Evolutionary conservation across 2,329 filamentous ascomycete genomes (phyloP), one percentile per base, ranked within the genome.

Genomic region (Mycocentrospora acerina): DNA sequence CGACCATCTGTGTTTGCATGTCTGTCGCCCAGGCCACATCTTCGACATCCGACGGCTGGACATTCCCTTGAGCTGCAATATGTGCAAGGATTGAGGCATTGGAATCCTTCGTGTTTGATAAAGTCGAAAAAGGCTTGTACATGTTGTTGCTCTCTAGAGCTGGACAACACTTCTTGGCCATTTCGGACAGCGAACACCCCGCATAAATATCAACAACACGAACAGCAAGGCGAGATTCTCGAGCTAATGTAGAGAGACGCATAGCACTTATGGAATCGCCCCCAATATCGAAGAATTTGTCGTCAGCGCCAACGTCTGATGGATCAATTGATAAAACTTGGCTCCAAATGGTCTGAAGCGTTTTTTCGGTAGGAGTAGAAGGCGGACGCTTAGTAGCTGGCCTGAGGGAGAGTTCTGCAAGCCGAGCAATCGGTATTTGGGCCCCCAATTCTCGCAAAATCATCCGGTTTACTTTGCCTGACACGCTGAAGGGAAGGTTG

Each of bases 301-400:
- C 48, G 22, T 55, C 42, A 7, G 31, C 32, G 3, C 43, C 31
- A 31, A 58, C 48, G 4, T 32, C 25, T 8, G 14, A 32, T 6
- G 27, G 14, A 3, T 44, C 37, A 12, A 53, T 32, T 10, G 37
- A 29, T 7, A 53, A 40, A 10, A 57, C 24, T 13, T 42, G 29
- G 4, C 42, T 44, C 43, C 54, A 52, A 6, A 53, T 31, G 52
- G 0, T 59, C 62, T 0, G 53, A 53, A 3, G 55, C 46, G 27
- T 58, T 52, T 18, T 59, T 51, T 78, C 83, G 84, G 38, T 62
- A 53, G 1, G 55, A 46, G 2, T 57, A 42, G 6, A 52, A 37
- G 5, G 59, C 56, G 31, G 7, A 51, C 46, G 17, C 60, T 48
- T 3, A 66, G 51, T 34, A 63, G 59, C 37, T 62, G 55, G 2